Percentiles rank a stretch among this genome's conserved stretches.
These are phyloP conservation scores for Suillus clintonianus DNA, from an alignment of 768 basidiomycete species.

Conservation along the genomic window DNA sequence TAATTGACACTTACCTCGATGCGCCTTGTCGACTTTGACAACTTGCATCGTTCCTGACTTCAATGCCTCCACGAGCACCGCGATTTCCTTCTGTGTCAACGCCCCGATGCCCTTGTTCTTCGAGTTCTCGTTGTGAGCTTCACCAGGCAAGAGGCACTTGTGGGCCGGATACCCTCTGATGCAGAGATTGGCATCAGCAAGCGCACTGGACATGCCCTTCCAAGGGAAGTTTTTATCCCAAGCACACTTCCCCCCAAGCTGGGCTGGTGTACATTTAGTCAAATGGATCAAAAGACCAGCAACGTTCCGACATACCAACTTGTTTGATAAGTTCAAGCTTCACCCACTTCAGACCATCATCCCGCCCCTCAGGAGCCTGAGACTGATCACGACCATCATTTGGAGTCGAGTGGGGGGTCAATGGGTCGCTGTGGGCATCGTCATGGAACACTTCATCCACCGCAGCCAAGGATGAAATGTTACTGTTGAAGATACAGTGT, in stretches of 20 bases:
- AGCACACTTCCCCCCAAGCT: background rate
- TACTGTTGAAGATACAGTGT: background rate
- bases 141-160: background rate
- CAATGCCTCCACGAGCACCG: background rate
- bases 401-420: background rate
- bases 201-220: background rate
- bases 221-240: background rate
- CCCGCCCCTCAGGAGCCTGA: background rate
- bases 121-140: background rate
- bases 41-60: background rate
- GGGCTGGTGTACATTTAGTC: background rate
- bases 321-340: background rate
- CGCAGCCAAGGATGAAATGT: background rate
- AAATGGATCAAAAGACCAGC: background rate
- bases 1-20: background rate
- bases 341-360: background rate
- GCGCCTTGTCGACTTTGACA: background rate
- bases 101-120: background rate
- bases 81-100: background rate
- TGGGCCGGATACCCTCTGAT: background rate
- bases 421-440: background rate
- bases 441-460: background rate
- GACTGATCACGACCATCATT: background rate
- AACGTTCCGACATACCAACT: background rate
- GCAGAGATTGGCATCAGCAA: background rate